Conservation (phyloP, 192 early-diverging fungal species). For the Pilaira anomala region DNA sequence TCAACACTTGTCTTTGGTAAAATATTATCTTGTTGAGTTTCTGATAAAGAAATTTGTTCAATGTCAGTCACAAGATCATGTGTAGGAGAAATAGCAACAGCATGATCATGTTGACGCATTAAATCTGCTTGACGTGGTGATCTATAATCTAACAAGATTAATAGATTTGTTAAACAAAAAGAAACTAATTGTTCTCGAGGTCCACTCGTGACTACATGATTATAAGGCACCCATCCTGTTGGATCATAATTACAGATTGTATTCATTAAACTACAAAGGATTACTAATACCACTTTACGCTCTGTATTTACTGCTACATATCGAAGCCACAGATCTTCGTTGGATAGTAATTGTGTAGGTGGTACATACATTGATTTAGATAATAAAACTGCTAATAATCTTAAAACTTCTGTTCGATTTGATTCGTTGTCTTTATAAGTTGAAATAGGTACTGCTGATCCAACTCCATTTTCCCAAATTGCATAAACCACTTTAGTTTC, state of each 20-base stretch:
- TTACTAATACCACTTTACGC: conserved; percentile 66
- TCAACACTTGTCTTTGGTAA: conserved; percentile 2
- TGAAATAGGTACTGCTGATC: conserved; percentile 64
- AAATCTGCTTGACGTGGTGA: conserved; percentile 29
- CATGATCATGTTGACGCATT: conserved; percentile 17
- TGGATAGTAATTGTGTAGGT: conserved; percentile 43
- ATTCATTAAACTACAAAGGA: conserved; percentile 86
- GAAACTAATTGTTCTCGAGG: conserved; percentile 70
- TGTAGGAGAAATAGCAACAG: background rate
- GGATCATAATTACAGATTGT: conserved; percentile 80
- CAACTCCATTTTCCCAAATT: conserved; percentile 78
- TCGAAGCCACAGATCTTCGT: conserved; percentile 57
- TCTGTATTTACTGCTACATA: conserved; percentile 54
- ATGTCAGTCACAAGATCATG: background rate
- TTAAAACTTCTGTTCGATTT: conserved; percentile 75
- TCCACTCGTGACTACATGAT: conserved; percentile 75
- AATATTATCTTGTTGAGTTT: background rate
- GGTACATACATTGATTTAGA: conserved; percentile 80
- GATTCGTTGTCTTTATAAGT: conserved; percentile 64
- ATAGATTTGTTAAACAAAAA: conserved; percentile 63
- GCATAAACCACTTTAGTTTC: conserved; percentile 54
- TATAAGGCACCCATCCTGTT: conserved; percentile 88
- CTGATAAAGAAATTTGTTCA: background rate
- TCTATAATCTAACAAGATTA: conserved; percentile 72
- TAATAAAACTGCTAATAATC: conserved; percentile 73